Percentiles rank a stretch among this genome's conserved stretches.
These are phyloP conservation scores for Aplosporella prunicola DNA, from an alignment of 2,329 filamentous ascomycete genomes.

Conservation along the genomic window DNA sequence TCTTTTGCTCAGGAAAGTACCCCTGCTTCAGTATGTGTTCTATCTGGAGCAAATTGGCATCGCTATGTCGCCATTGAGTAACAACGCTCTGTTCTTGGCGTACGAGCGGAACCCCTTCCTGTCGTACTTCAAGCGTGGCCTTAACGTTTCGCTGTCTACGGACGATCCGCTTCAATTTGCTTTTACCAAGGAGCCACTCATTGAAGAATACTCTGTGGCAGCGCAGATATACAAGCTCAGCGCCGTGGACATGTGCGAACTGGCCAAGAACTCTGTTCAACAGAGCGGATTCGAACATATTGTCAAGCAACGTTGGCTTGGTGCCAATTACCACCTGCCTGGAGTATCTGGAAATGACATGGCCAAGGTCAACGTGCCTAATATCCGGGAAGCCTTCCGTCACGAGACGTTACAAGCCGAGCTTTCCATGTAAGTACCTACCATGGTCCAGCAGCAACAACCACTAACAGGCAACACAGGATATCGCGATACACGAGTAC, in stretches of 20 bases:
- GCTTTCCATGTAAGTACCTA: conserved; percentile 62
- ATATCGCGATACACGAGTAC: conserved; percentile 35
- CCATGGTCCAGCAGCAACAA: background rate
- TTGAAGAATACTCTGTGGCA: conserved; percentile 95
- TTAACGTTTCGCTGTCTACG: conserved; percentile 93
- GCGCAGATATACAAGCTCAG: conserved; percentile 98
- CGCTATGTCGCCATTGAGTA: conserved; percentile 97
- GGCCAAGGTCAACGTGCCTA: conserved; percentile 92
- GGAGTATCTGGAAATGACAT: conserved; percentile 83
- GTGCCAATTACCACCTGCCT: conserved; percentile 63
- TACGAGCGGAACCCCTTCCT: conserved; percentile 96
- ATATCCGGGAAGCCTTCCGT: conserved; percentile 81
- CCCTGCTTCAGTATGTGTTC: conserved; percentile 90
- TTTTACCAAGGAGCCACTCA: conserved; percentile 94
- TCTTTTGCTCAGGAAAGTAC: conserved; percentile 83
- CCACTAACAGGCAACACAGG: conserved; percentile 14
- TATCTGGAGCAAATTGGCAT: conserved; percentile 98
- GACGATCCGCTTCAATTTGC: conserved; percentile 97
- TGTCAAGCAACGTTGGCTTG: conserved; percentile 88
- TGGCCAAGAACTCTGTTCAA: conserved; percentile 90
- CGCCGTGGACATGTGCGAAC: conserved; percentile 95
- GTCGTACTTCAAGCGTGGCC: conserved; percentile 85
- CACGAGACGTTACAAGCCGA: conserved; percentile 81
- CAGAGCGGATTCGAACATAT: conserved; percentile 89
- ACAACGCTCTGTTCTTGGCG: conserved; percentile 91